These are phyloP conservation scores for Thielaviopsis populi DNA, from an alignment of 2,329 filamentous ascomycete genomes.

Conservation along the genomic window DNA sequence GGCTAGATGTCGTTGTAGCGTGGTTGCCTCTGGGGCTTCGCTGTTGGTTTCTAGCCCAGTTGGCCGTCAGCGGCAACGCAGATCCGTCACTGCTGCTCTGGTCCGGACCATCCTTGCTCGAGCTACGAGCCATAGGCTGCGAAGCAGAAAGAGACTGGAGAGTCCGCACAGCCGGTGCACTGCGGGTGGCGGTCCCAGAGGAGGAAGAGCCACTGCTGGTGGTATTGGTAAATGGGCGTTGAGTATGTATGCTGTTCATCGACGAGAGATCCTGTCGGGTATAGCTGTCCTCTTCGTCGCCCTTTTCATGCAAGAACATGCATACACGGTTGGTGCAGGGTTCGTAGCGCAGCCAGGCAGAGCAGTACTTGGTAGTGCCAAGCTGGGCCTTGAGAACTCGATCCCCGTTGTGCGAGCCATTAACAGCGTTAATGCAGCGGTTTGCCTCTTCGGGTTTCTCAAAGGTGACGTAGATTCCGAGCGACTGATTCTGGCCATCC, in stretches of 20 bases:
- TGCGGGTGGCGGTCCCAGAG: neutral
- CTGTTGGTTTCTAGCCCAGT: constrained; percentile 62
- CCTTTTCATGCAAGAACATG: constrained; percentile 95
- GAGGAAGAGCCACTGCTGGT: constrained; percentile 29
- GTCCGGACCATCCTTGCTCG: constrained; percentile 63
- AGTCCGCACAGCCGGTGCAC: constrained; percentile 1
- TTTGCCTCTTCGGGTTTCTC: constrained; percentile 80
- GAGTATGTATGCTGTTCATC: constrained; percentile 78
- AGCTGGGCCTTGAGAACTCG: constrained; percentile 61
- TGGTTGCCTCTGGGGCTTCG: constrained; percentile 60
- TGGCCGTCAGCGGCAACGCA: constrained; percentile 83
- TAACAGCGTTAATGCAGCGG: constrained; percentile 78
- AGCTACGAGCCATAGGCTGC: constrained; percentile 57
- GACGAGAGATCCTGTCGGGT: constrained; percentile 87
- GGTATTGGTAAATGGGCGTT: constrained; percentile 43
- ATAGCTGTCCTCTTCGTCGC: constrained; percentile 96
- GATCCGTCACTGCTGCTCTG: constrained; percentile 55
- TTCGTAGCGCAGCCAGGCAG: constrained; percentile 87
- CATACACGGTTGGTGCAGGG: constrained; percentile 90
- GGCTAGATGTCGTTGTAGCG: constrained; percentile 70
- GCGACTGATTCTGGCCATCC: constrained; percentile 63
- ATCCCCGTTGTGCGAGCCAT: constrained; percentile 84
- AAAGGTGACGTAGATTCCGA: constrained; percentile 98
- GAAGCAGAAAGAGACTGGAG: constrained; percentile 25
- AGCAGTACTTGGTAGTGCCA: constrained; percentile 97